Evolutionary conservation across 345 rosid genomes (phyloP).

Genomic region (Euphorbia peplus): DNA sequence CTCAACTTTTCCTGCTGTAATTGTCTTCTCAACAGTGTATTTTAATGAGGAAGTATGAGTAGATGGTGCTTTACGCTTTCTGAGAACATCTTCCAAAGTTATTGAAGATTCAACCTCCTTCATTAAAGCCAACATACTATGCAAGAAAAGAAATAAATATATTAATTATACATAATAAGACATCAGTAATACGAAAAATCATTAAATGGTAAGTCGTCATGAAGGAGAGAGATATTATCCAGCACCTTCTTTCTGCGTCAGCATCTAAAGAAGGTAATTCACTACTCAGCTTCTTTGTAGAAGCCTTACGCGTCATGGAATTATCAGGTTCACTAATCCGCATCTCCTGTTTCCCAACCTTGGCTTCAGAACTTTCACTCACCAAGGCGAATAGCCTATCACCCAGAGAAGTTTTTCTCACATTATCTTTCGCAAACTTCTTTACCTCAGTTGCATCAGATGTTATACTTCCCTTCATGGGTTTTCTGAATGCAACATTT

Average conservation of each 20-base stretch:
- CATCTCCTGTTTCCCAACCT: constrained; percentile 26
- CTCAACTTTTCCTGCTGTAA: constrained; percentile 77
- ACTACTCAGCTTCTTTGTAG: constrained; percentile 29
- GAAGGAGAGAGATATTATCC: not conserved
- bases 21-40: constrained; percentile 51
- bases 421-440: constrained; percentile 30
- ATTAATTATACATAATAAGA: constrained; percentile 2
- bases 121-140: constrained; percentile 55
- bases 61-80: constrained; percentile 49
- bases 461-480: constrained; percentile 32
- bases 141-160: constrained; percentile 13
- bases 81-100: constrained; percentile 44
- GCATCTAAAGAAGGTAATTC: constrained; percentile 49
- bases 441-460: constrained; percentile 27
- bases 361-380: constrained; percentile 29
- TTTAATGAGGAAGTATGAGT: constrained; percentile 45
- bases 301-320: constrained; percentile 15
- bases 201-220: not conserved
- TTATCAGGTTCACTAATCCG: constrained; percentile 24
- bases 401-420: constrained; percentile 42
- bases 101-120: constrained; percentile 53
- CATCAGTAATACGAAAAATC: not conserved
- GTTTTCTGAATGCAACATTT: constrained; percentile 30
- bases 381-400: constrained; percentile 26
- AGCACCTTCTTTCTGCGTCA: constrained; percentile 64